phyloP scores from a whole-genome alignment of 805 yeast genomes.

The Metschnikowia drakensbergensis region DNA sequence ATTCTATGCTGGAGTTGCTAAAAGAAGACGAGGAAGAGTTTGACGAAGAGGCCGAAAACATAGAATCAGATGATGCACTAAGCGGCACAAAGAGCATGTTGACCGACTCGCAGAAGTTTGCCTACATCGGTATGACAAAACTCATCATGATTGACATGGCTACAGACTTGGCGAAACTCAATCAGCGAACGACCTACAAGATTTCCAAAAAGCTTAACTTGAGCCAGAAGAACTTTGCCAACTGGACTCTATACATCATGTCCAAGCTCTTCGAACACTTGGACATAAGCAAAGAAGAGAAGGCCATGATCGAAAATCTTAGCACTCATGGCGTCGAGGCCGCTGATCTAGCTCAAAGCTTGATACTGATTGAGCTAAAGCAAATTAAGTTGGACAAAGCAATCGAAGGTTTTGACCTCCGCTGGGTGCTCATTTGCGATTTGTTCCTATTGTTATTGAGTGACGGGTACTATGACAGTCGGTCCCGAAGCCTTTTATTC shows the following conservation, averaged over 20 bases:
- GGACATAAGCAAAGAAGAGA: constrained; percentile 72
- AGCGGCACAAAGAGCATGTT: constrained; percentile 77
- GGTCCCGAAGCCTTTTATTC: constrained; percentile 78
- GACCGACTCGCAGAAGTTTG: constrained; percentile 80
- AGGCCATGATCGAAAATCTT: constrained; percentile 79
- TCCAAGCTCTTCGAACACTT: constrained; percentile 73
- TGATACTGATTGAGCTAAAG: constrained; percentile 39
- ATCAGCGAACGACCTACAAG: constrained; percentile 48
- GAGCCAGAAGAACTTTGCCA: constrained; percentile 74
- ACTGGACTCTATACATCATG: constrained; percentile 78
- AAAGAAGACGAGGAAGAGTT: constrained; percentile 28
- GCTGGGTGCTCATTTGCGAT: constrained; percentile 95
- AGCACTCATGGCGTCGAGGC: constrained; percentile 80
- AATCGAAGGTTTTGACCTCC: constrained; percentile 49
- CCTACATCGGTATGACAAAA: constrained; percentile 83
- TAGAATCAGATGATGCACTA: constrained; percentile 60
- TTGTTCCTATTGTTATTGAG: constrained; percentile 73
- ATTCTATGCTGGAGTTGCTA: constrained; percentile 21
- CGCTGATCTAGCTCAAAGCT: constrained; percentile 61
- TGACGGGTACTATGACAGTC: constrained; percentile 82
- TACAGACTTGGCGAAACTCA: constrained; percentile 61
- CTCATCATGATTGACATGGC: constrained; percentile 79
- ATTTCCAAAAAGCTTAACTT: constrained; percentile 57
- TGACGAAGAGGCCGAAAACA: constrained; percentile 38
- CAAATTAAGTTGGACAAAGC: constrained; percentile 12